Evolutionary conservation across 2,329 filamentous ascomycete species (phyloP).

Genomic region (Penicillium polonicum): DNA sequence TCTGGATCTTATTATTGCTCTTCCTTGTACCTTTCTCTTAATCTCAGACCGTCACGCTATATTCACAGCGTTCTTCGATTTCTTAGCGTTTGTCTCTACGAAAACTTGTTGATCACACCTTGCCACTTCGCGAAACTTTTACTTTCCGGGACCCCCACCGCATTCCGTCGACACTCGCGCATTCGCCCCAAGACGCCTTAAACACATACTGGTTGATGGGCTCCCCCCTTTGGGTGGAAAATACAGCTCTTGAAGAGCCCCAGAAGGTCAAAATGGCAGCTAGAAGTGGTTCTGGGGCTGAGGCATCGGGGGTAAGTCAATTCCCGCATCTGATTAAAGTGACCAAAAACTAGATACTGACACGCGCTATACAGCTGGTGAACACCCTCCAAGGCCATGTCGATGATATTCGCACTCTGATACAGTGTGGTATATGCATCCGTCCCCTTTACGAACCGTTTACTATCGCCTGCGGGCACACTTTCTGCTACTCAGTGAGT

Average conservation of each 20-base stretch:
- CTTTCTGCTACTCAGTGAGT: constrained; percentile 67
- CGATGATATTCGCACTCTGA: constrained; percentile 58
- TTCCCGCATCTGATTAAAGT: neutral
- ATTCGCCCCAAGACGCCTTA: constrained; percentile 12
- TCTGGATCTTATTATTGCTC: neutral
- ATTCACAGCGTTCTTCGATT: neutral
- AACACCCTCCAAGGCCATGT: constrained; percentile 55
- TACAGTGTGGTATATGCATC: constrained; percentile 69
- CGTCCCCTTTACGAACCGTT: constrained; percentile 68
- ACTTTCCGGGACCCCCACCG: constrained; percentile 17
- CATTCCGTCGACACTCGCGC: constrained; percentile 16
- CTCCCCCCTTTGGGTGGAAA: neutral
- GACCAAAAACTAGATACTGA: constrained; percentile 11
- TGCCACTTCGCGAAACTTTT: constrained; percentile 16
- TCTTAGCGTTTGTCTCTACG: neutral
- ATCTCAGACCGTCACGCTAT: neutral
- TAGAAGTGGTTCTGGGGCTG: constrained; percentile 15
- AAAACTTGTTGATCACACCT: neutral
- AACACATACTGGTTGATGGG: constrained; percentile 11
- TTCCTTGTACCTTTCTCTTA: neutral
- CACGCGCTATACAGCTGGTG: constrained; percentile 33
- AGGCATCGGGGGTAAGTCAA: constrained; percentile 34
- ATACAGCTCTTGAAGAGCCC: neutral
- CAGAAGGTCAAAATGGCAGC: constrained; percentile 13
- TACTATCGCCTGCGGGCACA: constrained; percentile 67